Conservation (phyloP, 305 asterid species). For the Rubia tinctorum region DNA sequence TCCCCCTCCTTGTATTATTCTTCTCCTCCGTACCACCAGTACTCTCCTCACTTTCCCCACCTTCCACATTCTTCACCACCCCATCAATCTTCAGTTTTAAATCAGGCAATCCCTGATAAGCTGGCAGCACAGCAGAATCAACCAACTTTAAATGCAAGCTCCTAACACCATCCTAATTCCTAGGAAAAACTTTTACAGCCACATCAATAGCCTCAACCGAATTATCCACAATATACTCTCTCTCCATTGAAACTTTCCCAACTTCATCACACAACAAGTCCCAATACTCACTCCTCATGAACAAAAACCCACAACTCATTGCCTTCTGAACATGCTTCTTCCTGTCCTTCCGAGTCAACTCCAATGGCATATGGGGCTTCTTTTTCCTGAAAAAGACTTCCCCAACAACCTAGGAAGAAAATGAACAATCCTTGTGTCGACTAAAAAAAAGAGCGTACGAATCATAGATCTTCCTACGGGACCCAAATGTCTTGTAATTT, state of each 20-base stretch:
- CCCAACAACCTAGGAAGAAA: no score
- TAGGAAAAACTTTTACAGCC: no score
- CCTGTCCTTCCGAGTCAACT: slow-evolving; percentile 59
- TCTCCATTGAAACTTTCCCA: no score
- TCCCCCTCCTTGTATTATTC: slow-evolving; percentile 43
- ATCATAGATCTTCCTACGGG: no score
- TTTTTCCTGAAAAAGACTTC: slow-evolving; percentile 66
- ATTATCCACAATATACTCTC: no score
- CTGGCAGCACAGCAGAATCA: not conserved
- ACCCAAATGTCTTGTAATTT: no score
- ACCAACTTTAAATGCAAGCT: not conserved
- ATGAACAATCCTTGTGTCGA: slow-evolving; percentile 73
- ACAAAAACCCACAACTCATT: slow-evolving; percentile 54
- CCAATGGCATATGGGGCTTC: slow-evolving; percentile 78
- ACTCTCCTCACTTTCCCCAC: not conserved
- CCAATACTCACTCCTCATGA: no score
- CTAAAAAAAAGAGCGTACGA: no score
- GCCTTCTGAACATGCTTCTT: slow-evolving; percentile 67
- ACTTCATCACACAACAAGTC: no score
- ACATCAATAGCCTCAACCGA: no score
- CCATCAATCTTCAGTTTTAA: not conserved
- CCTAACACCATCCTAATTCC: not conserved
- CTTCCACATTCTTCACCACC: not conserved
- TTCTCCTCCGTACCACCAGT: not conserved
- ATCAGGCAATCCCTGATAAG: not conserved